A percentile compares a stretch with the other conserved stretches of the same genome.
These are phyloP conservation scores for Chaetomiaceae sp. DNA, from an alignment of 2,329 filamentous ascomycete species.

Conservation along the genomic window DNA sequence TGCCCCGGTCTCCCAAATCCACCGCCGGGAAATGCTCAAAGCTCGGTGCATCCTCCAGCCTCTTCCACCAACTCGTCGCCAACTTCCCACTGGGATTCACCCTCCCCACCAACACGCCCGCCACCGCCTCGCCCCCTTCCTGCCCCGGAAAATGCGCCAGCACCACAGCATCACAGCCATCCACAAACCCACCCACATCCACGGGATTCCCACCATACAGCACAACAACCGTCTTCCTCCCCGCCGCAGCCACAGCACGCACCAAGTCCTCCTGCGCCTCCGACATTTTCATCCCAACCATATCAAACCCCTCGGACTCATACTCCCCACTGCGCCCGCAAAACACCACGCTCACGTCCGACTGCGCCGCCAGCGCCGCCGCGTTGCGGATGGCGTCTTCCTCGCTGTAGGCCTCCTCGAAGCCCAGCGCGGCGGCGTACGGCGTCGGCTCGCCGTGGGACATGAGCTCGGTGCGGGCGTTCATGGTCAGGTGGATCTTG, in stretches of 20 bases:
- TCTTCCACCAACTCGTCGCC: background rate
- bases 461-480: background rate
- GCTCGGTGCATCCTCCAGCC: background rate
- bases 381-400: background rate
- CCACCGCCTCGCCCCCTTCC: background rate
- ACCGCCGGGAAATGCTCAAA: background rate
- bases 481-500: background rate
- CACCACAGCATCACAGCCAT: background rate
- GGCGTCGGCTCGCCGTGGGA: background rate
- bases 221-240: background rate
- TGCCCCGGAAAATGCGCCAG: background rate
- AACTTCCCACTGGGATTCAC: background rate
- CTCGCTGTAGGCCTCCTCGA: background rate
- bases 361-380: background rate
- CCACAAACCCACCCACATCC: background rate
- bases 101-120: background rate
- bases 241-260: background rate
- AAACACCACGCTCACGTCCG: background rate
- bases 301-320: background rate
- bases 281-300: background rate
- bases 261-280: background rate
- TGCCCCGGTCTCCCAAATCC: no score
- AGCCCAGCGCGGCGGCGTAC: background rate
- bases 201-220: background rate
- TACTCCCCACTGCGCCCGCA: background rate